phyloP scores from a whole-genome alignment of 345 rosid genomes.

The Citrus trifoliata region DNA sequence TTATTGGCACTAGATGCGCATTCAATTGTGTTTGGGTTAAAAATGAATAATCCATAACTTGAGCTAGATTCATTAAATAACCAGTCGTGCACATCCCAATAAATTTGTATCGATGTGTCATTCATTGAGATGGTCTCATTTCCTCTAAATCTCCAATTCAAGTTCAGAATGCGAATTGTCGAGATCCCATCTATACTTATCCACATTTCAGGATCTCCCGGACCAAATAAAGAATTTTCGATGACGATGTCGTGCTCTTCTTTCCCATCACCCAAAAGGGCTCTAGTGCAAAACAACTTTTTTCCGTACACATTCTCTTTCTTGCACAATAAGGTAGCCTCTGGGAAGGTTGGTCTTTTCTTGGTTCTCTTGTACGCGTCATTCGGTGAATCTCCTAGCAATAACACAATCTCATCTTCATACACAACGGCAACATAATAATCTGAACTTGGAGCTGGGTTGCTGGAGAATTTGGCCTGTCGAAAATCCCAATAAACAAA shows the following conservation, averaged over 20 bases:
- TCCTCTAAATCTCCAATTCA: constrained; percentile 77
- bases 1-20: background rate
- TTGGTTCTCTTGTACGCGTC: constrained; percentile 64
- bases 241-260: constrained; percentile 59
- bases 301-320: constrained; percentile 65
- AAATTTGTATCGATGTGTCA: constrained; percentile 39
- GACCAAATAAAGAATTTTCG: constrained; percentile 50
- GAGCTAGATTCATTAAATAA: constrained; percentile 40
- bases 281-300: constrained; percentile 53
- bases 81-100: constrained; percentile 85
- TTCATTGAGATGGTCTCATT: constrained; percentile 54
- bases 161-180: constrained; percentile 48
- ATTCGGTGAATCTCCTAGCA: constrained; percentile 50
- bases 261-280: constrained; percentile 31
- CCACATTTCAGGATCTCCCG: constrained; percentile 73
- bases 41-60: constrained; percentile 52
- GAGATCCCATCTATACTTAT: constrained; percentile 52
- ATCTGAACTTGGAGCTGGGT: constrained; percentile 58
- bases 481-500: constrained; percentile 77
- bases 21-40: constrained; percentile 32
- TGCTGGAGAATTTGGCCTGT: constrained; percentile 53
- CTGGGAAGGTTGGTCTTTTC: constrained; percentile 34
- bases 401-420: constrained; percentile 38
- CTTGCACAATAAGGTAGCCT: constrained; percentile 62
- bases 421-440: constrained; percentile 56